A percentile compares a stretch with the other conserved stretches of the same genome.
These are phyloP conservation scores for Neurospora sp. DNA, from an alignment of 495 filamentous ascomycete genomes.

Conservation along the genomic window DNA sequence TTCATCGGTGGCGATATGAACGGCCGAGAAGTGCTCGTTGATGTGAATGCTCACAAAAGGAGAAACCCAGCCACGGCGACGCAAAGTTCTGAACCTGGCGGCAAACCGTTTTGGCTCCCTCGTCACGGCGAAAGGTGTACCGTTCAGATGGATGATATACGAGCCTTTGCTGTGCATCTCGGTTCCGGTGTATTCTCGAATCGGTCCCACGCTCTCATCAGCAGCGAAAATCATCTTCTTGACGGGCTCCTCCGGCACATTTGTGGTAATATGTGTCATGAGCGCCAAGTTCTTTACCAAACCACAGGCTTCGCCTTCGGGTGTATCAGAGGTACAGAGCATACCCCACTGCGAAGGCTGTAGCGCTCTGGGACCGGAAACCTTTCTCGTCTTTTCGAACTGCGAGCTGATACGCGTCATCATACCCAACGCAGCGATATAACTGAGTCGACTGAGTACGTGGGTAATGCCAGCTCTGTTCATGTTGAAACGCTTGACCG, in stretches of 20 bases:
- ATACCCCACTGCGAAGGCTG: slow-evolving; percentile 97
- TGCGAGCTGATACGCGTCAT: slow-evolving; percentile 98
- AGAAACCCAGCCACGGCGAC: slow-evolving; percentile 79
- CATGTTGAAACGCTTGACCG: slow-evolving; percentile 94
- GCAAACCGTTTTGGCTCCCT: slow-evolving; percentile 75
- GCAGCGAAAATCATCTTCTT: slow-evolving; percentile 72
- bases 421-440: slow-evolving; percentile 97
- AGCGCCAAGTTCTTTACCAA: slow-evolving; percentile 96
- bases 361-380: slow-evolving; percentile 85
- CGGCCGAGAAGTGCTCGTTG: slow-evolving; percentile 80
- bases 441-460: slow-evolving; percentile 88
- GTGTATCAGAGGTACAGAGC: slow-evolving; percentile 93
- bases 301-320: slow-evolving; percentile 96
- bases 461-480: slow-evolving; percentile 94
- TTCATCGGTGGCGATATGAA: slow-evolving; percentile 95
- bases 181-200: slow-evolving; percentile 58
- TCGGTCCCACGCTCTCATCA: slow-evolving; percentile 43
- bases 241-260: slow-evolving; percentile 84
- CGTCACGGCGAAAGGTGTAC: slow-evolving; percentile 79
- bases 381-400: slow-evolving; percentile 96
- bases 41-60: slow-evolving; percentile 93
- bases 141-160: slow-evolving; percentile 90
- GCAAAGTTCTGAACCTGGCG: slow-evolving; percentile 67
- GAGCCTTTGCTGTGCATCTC: slow-evolving; percentile 75
- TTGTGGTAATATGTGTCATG: slow-evolving; percentile 98